phyloP scores from a whole-genome alignment of 1,284 basidiomycete species.

The Boletus smithii region DNA sequence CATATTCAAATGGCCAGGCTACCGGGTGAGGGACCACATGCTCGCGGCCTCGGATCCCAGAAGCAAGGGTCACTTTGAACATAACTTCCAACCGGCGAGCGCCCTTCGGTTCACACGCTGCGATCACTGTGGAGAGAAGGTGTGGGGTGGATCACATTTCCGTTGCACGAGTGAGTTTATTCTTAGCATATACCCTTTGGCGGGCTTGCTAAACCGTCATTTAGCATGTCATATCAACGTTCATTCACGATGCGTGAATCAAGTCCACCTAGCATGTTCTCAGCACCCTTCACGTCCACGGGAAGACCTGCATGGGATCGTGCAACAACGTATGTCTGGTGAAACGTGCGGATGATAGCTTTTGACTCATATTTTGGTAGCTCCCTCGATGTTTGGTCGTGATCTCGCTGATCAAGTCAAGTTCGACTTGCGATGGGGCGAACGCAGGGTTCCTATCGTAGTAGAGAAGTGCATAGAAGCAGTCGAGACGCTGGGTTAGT shows the following conservation, averaged over 20 bases:
- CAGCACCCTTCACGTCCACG: conserved; percentile 42
- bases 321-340: conserved; percentile 21
- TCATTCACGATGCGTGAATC: conserved; percentile 68
- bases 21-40: conserved; percentile 40
- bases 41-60: conserved; percentile 34
- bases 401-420: conserved; percentile 81
- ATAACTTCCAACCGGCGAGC: conserved; percentile 88
- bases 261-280: conserved; percentile 56
- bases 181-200: not conserved
- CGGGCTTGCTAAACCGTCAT: conserved; percentile 8
- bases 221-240: conserved; percentile 69
- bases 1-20: conserved; percentile 68
- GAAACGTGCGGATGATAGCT: conserved; percentile 4
- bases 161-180: conserved; percentile 70
- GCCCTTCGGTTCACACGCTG: conserved; percentile 88
- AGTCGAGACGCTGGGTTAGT: conserved; percentile 80
- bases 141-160: conserved; percentile 96
- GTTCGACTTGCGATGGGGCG: conserved; percentile 63
- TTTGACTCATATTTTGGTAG: conserved; percentile 37
- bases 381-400: conserved; percentile 88
- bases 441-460: conserved; percentile 76
- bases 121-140: conserved; percentile 95
- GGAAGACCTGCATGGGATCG: conserved; percentile 32
- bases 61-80: conserved; percentile 54
- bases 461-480: conserved; percentile 95